Conservation (phyloP, 371 early-diverging fungal genomes). For the Caulochytrium protostelioides region DNA sequence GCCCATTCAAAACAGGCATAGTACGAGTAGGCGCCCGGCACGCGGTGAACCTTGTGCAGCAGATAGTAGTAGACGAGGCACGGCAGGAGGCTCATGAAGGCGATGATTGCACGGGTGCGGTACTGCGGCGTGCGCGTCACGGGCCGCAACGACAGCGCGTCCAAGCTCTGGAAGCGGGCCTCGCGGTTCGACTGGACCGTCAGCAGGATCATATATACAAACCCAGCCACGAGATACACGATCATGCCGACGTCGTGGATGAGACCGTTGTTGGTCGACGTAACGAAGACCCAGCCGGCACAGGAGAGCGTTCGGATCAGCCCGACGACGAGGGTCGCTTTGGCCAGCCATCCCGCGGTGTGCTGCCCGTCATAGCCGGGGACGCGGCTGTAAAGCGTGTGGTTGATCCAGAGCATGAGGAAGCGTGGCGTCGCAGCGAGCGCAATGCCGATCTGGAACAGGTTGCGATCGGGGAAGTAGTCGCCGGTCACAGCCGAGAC, state of each 20-base stretch:
- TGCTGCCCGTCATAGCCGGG: conserved; percentile 38
- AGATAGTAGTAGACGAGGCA: conserved; percentile 49
- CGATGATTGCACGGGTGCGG: conserved; percentile 15
- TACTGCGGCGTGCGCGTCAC: conserved; percentile 2
- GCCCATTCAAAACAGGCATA: conserved; percentile 72
- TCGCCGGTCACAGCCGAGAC: conserved; percentile 63
- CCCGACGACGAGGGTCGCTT: conserved; percentile 31
- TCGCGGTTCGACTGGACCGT: conserved; percentile 3
- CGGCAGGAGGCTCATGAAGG: conserved; percentile 40
- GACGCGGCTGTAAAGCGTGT: conserved; percentile 40
- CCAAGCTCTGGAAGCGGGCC: background rate
- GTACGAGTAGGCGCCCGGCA: conserved; percentile 53
- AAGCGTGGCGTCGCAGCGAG: conserved; percentile 26
- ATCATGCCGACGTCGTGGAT: conserved; percentile 64
- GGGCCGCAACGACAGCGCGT: background rate
- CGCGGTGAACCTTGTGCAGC: conserved; percentile 47
- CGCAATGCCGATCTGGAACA: conserved; percentile 59
- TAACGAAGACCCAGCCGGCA: conserved; percentile 63
- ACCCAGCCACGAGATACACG: conserved; percentile 27
- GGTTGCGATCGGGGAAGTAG: conserved; percentile 48
- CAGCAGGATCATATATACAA: conserved; percentile 49
- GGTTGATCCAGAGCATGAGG: conserved; percentile 7
- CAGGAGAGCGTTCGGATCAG: conserved; percentile 46
- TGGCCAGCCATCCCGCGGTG: conserved; percentile 17
- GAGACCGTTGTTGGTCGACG: conserved; percentile 52